Evolutionary conservation across 2,329 filamentous ascomycete species (phyloP).

Genomic region (Rhinocladiella mackenziei): DNA sequence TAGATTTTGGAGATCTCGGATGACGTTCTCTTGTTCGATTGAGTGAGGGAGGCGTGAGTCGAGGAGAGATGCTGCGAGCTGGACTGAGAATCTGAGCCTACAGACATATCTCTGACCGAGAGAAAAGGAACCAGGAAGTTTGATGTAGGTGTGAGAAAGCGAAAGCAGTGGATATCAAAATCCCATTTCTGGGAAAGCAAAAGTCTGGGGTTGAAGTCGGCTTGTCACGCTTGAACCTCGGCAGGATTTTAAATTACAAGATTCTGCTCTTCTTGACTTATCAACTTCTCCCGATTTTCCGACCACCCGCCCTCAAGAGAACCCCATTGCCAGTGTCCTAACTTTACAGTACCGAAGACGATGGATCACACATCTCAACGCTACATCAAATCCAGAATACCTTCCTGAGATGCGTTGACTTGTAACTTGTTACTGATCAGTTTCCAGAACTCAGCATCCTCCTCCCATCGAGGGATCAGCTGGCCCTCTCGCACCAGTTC

Average conservation of each 20-base stretch:
- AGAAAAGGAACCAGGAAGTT: background rate
- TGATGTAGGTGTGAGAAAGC: too few relatives aligned
- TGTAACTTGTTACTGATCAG: constrained; percentile 57
- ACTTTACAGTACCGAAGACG: too few relatives aligned
- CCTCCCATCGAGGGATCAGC: constrained; percentile 51
- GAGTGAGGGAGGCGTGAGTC: constrained; percentile 66
- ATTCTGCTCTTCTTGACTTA: background rate
- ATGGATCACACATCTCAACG: too few relatives aligned
- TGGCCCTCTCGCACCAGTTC: constrained; percentile 36
- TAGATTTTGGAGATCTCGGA: constrained; percentile 83
- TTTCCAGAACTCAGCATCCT: constrained; percentile 50
- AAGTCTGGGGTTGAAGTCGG: constrained; percentile 6
- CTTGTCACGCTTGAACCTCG: constrained; percentile 1
- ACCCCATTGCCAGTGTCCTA: too few relatives aligned
- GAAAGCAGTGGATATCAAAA: too few relatives aligned
- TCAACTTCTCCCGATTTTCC: background rate
- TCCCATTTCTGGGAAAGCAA: too few relatives aligned
- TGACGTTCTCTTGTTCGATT: constrained; percentile 47
- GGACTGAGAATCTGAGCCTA: constrained; percentile 35
- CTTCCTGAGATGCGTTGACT: constrained; percentile 58
- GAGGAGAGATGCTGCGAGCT: constrained; percentile 58
- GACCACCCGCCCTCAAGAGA: too few relatives aligned
- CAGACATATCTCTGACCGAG: constrained; percentile 20
- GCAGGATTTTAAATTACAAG: background rate
- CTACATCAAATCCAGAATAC: constrained; percentile 36